phyloP scores from a whole-genome alignment of 2,329 filamentous ascomycete genomes.

The Diplocarpon mali region DNA sequence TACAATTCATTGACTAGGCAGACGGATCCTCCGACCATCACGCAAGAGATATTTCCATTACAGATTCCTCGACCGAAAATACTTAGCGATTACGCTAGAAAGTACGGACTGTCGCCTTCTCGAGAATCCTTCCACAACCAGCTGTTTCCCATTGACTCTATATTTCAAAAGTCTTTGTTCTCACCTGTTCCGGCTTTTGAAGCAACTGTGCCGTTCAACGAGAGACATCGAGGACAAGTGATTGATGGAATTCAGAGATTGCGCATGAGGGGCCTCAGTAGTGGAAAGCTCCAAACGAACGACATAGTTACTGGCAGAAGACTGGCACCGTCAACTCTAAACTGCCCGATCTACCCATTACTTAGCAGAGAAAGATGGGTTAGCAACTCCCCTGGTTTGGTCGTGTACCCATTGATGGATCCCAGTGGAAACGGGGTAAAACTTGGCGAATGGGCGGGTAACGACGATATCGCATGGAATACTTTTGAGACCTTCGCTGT shows the following conservation, averaged over 20 bases:
- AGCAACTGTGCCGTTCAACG: neutral
- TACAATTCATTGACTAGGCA: neutral
- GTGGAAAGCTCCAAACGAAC: neutral
- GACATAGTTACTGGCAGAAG: neutral
- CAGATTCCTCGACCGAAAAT: neutral
- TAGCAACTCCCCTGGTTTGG: neutral
- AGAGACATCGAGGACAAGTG: too few species aligned
- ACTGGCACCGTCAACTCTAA: neutral
- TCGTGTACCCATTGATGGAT: neutral
- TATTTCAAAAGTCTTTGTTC: neutral
- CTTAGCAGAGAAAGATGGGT: neutral
- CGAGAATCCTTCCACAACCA: neutral
- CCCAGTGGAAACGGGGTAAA: neutral
- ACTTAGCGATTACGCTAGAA: neutral
- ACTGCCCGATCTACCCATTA: neutral
- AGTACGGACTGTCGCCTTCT: neutral
- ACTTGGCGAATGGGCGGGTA: neutral
- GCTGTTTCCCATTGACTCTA: neutral
- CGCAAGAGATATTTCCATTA: neutral
- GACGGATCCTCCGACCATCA: neutral
- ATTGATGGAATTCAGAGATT: neutral
- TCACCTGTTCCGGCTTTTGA: neutral
- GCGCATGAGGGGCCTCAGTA: neutral
- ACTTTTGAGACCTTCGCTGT: neutral
- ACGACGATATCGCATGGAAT: slow-evolving; percentile 2